Evolutionary conservation across 2,329 filamentous ascomycete species (phyloP).

Genomic region (Xylaria multiplex): DNA sequence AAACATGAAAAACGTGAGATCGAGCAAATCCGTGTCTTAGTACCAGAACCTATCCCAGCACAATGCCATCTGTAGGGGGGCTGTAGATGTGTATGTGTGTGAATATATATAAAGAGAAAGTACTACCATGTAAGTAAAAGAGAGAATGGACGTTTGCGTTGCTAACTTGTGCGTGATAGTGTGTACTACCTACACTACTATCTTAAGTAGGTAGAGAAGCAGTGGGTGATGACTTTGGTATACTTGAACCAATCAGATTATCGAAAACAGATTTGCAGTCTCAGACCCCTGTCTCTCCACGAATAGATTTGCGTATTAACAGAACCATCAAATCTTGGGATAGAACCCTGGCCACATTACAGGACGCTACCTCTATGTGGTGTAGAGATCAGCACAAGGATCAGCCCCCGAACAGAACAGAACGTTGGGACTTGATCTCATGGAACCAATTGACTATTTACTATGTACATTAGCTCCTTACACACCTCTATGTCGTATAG

Average conservation of each 20-base stretch:
- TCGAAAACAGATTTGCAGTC: not conserved
- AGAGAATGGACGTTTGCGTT: too few relatives aligned
- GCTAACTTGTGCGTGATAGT: too few relatives aligned
- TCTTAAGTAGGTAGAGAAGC: too few relatives aligned
- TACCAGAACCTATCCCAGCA: too few relatives aligned
- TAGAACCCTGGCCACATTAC: not conserved
- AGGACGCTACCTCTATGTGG: not conserved
- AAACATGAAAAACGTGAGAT: not conserved
- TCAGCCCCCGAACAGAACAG: constrained; percentile 6
- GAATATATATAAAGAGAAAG: too few relatives aligned
- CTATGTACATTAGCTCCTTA: constrained; percentile 7
- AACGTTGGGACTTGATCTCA: constrained; percentile 24
- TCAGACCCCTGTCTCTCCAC: not conserved
- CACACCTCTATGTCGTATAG: not conserved
- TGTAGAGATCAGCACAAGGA: constrained; percentile 27
- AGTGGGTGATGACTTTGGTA: not conserved
- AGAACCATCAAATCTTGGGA: not conserved
- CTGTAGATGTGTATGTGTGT: too few relatives aligned
- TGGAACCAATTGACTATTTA: constrained; percentile 8
- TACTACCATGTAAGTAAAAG: too few relatives aligned
- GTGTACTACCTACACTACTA: too few relatives aligned
- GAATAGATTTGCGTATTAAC: not conserved
- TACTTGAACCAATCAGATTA: not conserved
- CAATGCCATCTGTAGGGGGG: too few relatives aligned
- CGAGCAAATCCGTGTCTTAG: not conserved